Percentiles rank a stretch among this genome's conserved stretches.
These are phyloP conservation scores for Neovahlkampfia damariscottae DNA, from an alignment of 78 protist species.

Conservation along the genomic window DNA sequence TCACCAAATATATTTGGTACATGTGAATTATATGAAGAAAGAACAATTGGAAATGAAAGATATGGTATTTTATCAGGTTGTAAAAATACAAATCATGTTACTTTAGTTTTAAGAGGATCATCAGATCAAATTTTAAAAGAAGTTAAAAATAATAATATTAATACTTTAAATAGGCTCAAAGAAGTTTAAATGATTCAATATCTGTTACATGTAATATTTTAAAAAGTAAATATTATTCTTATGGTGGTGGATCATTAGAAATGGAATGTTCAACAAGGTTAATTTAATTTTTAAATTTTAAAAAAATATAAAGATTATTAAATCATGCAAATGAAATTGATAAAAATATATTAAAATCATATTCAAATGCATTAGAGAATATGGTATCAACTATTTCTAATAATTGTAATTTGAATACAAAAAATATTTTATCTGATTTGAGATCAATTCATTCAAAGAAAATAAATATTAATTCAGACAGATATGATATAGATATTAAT, in stretches of 20 bases:
- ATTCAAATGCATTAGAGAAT: no score
- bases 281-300: no score
- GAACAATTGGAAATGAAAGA: not conserved
- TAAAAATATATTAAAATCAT: not conserved
- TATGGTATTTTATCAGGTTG: not conserved
- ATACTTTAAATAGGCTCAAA: not conserved
- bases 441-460: no score
- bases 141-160: no score
- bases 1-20: not conserved
- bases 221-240: not conserved
- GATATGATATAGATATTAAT: no score
- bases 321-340: no score
- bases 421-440: no score
- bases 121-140: not conserved
- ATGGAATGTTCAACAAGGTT: no score
- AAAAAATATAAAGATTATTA: no score
- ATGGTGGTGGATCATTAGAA: not conserved
- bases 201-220: not conserved
- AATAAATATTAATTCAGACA: no score
- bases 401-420: no score
- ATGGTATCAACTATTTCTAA: no score
- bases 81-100: not conserved
- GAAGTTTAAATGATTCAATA: not conserved
- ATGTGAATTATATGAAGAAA: not conserved
- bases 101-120: not conserved